These are phyloP conservation scores for Cystofilobasidium capitatum DNA, from an alignment of 768 basidiomycete genomes.

Conservation along the genomic window DNA sequence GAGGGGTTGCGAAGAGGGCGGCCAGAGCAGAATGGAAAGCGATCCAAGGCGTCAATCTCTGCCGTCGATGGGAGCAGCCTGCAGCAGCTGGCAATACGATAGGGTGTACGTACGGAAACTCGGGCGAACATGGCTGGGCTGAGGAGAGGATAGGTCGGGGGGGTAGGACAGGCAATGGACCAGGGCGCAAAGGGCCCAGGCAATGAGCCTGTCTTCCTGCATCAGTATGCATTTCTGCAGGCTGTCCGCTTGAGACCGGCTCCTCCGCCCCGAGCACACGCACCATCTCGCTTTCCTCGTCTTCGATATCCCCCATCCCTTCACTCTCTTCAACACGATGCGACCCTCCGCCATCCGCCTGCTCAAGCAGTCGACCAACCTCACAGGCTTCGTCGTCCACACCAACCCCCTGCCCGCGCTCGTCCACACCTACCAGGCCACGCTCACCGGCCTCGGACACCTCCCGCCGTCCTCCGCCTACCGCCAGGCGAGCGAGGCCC, in stretches of 20 bases:
- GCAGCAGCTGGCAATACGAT: background rate
- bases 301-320: background rate
- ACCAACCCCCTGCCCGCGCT: slow-evolving; percentile 74
- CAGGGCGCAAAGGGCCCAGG: background rate
- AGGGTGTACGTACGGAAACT: background rate
- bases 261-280: too few relatives aligned
- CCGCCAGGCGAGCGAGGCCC: slow-evolving; percentile 75
- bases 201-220: background rate
- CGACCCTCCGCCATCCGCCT: slow-evolving; percentile 35
- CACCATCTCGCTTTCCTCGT: slow-evolving; percentile 3
- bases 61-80: slow-evolving; percentile 19
- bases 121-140: background rate
- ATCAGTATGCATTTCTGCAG: too few relatives aligned
- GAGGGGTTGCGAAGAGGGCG: background rate
- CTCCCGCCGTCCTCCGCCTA: slow-evolving; percentile 80
- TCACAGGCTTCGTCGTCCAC: slow-evolving; percentile 75
- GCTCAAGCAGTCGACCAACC: slow-evolving; percentile 70
- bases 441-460: slow-evolving; percentile 54
- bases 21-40: background rate
- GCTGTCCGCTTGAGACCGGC: too few relatives aligned
- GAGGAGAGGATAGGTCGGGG: background rate
- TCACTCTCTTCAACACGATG: slow-evolving; percentile 3
- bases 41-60: background rate
- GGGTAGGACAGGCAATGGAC: background rate
- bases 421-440: slow-evolving; percentile 61